Conservation (phyloP, 148 eudicot species). For the Euryodendron excelsum region DNA sequence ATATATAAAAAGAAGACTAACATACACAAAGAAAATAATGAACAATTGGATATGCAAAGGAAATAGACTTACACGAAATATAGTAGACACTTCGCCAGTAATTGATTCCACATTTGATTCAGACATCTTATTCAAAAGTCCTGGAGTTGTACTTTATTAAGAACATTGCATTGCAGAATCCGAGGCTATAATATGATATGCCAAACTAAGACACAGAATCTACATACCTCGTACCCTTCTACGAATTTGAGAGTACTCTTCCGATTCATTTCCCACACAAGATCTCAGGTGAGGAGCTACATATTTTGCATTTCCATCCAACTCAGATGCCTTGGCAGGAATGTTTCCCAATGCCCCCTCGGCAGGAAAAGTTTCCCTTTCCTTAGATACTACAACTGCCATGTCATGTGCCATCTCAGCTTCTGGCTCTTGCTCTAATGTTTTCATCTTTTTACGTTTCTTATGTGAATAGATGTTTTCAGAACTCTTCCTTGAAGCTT, state of each 20-base stretch:
- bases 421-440: conserved; percentile 25
- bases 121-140: conserved; percentile 83
- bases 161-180: conserved; percentile 11
- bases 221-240: conserved; percentile 70
- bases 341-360: conserved; percentile 21
- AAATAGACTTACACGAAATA: conserved; percentile 51
- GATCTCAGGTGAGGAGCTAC: conserved; percentile 82
- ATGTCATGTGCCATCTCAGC: conserved; percentile 21
- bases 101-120: conserved; percentile 89
- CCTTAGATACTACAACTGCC: conserved; percentile 18
- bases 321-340: conserved; percentile 20
- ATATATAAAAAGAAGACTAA: too few relatives aligned
- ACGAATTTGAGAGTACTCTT: conserved; percentile 60
- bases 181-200: background rate
- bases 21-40: background rate
- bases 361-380: conserved; percentile 23
- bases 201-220: conserved; percentile 1
- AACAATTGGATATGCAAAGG: background rate
- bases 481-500: conserved; percentile 6
- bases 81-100: conserved; percentile 58
- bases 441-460: conserved; percentile 38
- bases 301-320: conserved; percentile 41
- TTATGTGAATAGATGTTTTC: conserved; percentile 17
- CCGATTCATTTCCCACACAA: conserved; percentile 44
- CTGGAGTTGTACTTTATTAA: conserved; percentile 35